Evolutionary conservation across 495 filamentous ascomycete genomes (phyloP), one percentile per base, ranked within the genome.

Genomic region (Endocarpon pusillum): DNA sequence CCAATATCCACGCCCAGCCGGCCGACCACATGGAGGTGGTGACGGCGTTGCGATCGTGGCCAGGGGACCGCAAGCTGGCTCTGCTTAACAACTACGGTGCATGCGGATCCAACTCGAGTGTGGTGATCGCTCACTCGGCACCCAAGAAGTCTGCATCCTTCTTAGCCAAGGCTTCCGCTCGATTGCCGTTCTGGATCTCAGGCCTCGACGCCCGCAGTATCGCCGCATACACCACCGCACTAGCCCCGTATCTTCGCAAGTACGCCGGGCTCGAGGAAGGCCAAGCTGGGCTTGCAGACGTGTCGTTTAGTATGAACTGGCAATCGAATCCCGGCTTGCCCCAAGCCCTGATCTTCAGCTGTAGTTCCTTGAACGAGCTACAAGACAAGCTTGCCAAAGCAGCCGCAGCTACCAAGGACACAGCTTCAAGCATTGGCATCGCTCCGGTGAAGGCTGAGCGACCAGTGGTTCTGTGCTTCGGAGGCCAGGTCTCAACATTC

Each of bases 381-480:
- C 41, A 53, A 16, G 26, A 52, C 17, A 48, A 46, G 33, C 33
- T 61, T 26, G 20, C 33, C 9, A 3, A 19, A 19, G 3, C 26
- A 9, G 28, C 21, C 5, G 21, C 28, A 18, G 34, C 38, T 12
- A 38, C 16, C 4, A 37, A 21, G n/a, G 15, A 14, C 1, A 16
- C 48, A n/a, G 30, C 28, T 31, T 14, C 12, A 31, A 5, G 5
- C 5, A 5, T 17, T 15, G 28, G 28, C 5, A 14, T 31, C 28
- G 19, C 12, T 3, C 9, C 19, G 12, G 14, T 8, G 14, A 12
- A 34, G 10, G 32, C 50, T 14, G 1, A 14, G 8, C 15, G 38
- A 29, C 58, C 66, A 0, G 52, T 69, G 1, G 42, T 73, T 2
- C 42, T 74, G 0, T 67, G 62, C 39, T 71, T 74, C 29, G 66